Evolutionary conservation across 2,329 filamentous ascomycete genomes (phyloP), one percentile per base, ranked within the genome.

Genomic region (Alternaria triticina): DNA sequence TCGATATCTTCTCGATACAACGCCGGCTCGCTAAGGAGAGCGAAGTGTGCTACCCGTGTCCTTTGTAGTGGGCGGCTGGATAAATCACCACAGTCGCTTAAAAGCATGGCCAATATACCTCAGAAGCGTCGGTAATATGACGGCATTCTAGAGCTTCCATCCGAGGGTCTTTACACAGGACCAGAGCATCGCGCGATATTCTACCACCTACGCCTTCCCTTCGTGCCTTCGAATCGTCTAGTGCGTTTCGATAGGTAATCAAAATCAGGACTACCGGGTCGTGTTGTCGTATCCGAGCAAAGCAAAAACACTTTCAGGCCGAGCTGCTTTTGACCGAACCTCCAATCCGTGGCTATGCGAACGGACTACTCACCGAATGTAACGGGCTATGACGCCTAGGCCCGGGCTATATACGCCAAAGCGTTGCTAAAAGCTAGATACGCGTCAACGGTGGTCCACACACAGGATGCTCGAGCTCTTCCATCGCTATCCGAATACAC

Each of bases 61-160:
- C n/a, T 40, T 58, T 61, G 64, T 64, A 69, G 52, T 57, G 57
- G 65, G 69, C 70, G 68, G 66, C 57, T 72, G 71, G 68, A 61
- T 74, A 73, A 74, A 64, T 65, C 61, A 13, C 28, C 20, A 20
- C 28, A 23, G 40, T 52, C 44, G 59, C 54, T 59, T 54, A 50
- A 20, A 57, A 20, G 45, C 52, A 17, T 27, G 59, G 15, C 49
- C 64, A 66, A 69, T 63, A 63, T 62, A 58, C 52, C 54, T 61
- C 45, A 44, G 22, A 54, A 47, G 44, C 59, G 60, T 50, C 51
- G 62, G 66, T 67, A 40, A 27, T 47, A 50, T 60, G 52, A 45
- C 33, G 52, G 15, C 33, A 54, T 50, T 54, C 23, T 33, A 58
- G n/a, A 45, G 30, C 25, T 57, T 45, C 44, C 40, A 27, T 28